Conservation (phyloP, 2,329 filamentous ascomycete genomes). For the Botrytis aclada region DNA sequence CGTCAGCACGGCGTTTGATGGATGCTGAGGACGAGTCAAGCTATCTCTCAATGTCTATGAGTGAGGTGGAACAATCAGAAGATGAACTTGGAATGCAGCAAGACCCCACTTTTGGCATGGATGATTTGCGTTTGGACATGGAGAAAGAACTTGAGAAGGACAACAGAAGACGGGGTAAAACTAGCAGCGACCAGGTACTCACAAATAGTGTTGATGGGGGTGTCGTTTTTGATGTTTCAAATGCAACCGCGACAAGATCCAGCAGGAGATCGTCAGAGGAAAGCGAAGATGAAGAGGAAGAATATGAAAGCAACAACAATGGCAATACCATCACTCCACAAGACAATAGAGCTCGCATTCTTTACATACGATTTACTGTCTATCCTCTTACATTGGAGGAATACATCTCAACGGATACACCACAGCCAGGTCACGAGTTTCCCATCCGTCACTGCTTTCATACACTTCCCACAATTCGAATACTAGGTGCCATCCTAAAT, state of each 20-base stretch:
- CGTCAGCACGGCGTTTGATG: constrained; percentile 31
- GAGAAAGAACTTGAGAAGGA: constrained; percentile 16
- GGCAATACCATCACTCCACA: background rate
- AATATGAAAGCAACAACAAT: background rate
- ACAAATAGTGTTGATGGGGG: background rate
- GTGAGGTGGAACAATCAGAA: constrained; percentile 13
- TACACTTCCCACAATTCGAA: constrained; percentile 50
- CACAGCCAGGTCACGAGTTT: constrained; percentile 14
- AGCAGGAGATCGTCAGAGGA: background rate
- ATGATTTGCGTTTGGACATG: constrained; percentile 11
- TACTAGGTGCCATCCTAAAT: constrained; percentile 58
- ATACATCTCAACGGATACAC: constrained; percentile 48
- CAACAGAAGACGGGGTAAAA: background rate
- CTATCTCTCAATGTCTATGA: constrained; percentile 2
- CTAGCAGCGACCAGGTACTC: background rate
- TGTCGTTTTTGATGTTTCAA: constrained; percentile 6
- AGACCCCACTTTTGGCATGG: constrained; percentile 1
- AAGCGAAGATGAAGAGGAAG: background rate
- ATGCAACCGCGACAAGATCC: background rate
- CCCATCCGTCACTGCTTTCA: constrained; percentile 59
- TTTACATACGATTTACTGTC: constrained; percentile 53
- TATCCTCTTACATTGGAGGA: constrained; percentile 60
- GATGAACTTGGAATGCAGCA: constrained; percentile 2
- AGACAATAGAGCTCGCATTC: constrained; percentile 22
- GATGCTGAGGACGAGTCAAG: constrained; percentile 2